phyloP scores from a whole-genome alignment of 371 early-diverging fungal species.

The Scutellospora calospora region DNA sequence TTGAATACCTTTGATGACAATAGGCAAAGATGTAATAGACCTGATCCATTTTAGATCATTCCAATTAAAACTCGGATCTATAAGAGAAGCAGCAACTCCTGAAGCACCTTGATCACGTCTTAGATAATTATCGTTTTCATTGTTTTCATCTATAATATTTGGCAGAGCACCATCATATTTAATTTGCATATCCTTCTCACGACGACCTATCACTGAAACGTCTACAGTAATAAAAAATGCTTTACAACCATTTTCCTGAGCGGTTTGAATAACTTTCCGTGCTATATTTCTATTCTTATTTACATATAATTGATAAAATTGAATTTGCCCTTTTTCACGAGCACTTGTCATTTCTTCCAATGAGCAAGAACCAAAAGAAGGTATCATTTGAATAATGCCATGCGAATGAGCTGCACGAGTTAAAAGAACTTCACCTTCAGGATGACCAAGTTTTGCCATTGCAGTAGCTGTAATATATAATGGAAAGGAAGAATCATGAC shows the following conservation, averaged over 20 bases:
- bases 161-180: slow-evolving; percentile 54
- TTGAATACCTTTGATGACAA: slow-evolving; percentile 92
- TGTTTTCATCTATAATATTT: slow-evolving; percentile 45
- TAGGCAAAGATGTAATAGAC: slow-evolving; percentile 83
- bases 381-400: slow-evolving; percentile 71
- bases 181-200: slow-evolving; percentile 91
- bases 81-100: slow-evolving; percentile 76
- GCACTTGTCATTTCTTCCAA: slow-evolving; percentile 68
- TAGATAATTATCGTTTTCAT: slow-evolving; percentile 52
- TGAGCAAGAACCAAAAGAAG: slow-evolving; percentile 78
- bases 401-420: slow-evolving; percentile 66
- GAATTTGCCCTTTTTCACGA: slow-evolving; percentile 53
- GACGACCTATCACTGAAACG: slow-evolving; percentile 87
- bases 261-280: slow-evolving; percentile 76
- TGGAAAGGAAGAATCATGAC: slow-evolving; percentile 62
- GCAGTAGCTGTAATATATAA: slow-evolving; percentile 71
- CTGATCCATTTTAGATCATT: slow-evolving; percentile 87
- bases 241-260: slow-evolving; percentile 84
- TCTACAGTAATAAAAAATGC: slow-evolving; percentile 93
- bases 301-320: slow-evolving; percentile 89
- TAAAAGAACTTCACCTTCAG: slow-evolving; percentile 77
- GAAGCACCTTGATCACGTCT: slow-evolving; percentile 71
- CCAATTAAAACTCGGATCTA: slow-evolving; percentile 88
- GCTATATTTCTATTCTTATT: slow-evolving; percentile 82
- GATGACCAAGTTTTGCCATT: slow-evolving; percentile 78